Evolutionary conservation across 306 rosid genomes (phyloP).

Genomic region (Alnus glutinosa): DNA sequence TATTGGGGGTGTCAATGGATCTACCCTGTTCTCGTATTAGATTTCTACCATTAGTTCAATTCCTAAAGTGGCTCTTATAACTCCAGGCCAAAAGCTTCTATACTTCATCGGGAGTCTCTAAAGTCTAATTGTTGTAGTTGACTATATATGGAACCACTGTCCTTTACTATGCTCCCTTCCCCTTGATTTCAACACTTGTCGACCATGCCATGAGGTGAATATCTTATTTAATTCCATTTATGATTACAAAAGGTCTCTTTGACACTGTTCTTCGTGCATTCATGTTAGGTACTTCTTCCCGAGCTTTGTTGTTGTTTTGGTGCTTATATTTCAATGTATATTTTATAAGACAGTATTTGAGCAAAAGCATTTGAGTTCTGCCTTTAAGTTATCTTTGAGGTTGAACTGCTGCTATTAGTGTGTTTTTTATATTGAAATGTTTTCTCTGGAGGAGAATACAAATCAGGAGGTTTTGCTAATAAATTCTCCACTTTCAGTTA

Average conservation of each 20-base stretch:
- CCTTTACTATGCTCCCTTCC: slow-evolving; percentile 25
- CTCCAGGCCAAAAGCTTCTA: slow-evolving; percentile 22
- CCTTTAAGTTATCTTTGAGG: slow-evolving; percentile 6
- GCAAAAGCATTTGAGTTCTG: slow-evolving; percentile 25
- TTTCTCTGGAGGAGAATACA: slow-evolving; percentile 17
- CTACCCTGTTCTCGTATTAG: slow-evolving; percentile 9
- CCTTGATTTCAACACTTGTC: slow-evolving; percentile 25
- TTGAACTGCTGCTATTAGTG: slow-evolving; percentile 1
- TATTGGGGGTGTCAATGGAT: background rate
- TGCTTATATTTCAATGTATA: slow-evolving; percentile 12
- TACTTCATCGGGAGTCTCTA: slow-evolving; percentile 11
- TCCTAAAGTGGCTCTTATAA: slow-evolving; percentile 14
- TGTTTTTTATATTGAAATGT: slow-evolving; percentile 12
- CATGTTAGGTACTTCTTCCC: slow-evolving; percentile 9
- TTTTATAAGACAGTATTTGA: slow-evolving; percentile 18
- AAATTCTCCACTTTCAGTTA: slow-evolving; percentile 55
- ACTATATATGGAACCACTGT: slow-evolving; percentile 16
- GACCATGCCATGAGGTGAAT: slow-evolving; percentile 26
- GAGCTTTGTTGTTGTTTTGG: background rate
- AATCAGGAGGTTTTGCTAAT: slow-evolving; percentile 18
- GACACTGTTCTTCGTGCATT: slow-evolving; percentile 20
- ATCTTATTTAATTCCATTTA: slow-evolving; percentile 11
- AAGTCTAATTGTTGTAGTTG: slow-evolving; percentile 17
- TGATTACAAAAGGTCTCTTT: slow-evolving; percentile 20
- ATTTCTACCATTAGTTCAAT: slow-evolving; percentile 10